These are phyloP conservation scores for Davidsoniella virescens DNA, from an alignment of 2,329 filamentous ascomycete genomes.

Conservation along the genomic window DNA sequence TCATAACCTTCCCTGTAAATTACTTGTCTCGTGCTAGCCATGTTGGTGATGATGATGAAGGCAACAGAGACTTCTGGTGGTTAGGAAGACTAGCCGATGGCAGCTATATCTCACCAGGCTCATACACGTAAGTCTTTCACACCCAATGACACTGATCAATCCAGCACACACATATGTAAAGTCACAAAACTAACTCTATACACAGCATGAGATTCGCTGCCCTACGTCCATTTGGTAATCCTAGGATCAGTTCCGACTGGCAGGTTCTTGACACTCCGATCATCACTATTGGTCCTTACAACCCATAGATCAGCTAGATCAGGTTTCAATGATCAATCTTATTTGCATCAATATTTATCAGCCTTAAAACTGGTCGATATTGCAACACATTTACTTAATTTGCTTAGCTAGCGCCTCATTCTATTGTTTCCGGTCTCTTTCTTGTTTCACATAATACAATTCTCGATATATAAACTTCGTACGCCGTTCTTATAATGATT, in stretches of 20 bases:
- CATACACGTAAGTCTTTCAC: slow-evolving; percentile 14
- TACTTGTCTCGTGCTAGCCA: no score
- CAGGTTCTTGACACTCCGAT: slow-evolving; percentile 11
- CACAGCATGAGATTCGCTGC: slow-evolving; percentile 17
- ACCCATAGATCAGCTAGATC: not conserved
- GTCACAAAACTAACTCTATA: not conserved
- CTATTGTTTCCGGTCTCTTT: no score
- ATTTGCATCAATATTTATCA: no score
- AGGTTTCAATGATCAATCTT: no score
- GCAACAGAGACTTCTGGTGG: slow-evolving; percentile 15
- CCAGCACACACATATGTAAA: not conserved
- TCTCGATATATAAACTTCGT: no score
- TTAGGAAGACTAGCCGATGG: slow-evolving; percentile 18
- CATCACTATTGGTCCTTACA: not conserved
- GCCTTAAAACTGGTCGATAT: no score
- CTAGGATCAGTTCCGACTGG: slow-evolving; percentile 15
- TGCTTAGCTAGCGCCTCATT: no score
- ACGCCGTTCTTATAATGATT: no score
- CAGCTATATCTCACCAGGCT: slow-evolving; percentile 17
- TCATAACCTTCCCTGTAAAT: no score
- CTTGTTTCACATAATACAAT: no score
- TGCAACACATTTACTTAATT: no score
- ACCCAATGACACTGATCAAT: not conserved
- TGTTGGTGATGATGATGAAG: no score
- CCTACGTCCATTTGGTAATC: slow-evolving; percentile 17